Evolutionary conservation across 1,139 yeast genomes (phyloP).

Genomic region (Blastobotrys buckinghamii): DNA sequence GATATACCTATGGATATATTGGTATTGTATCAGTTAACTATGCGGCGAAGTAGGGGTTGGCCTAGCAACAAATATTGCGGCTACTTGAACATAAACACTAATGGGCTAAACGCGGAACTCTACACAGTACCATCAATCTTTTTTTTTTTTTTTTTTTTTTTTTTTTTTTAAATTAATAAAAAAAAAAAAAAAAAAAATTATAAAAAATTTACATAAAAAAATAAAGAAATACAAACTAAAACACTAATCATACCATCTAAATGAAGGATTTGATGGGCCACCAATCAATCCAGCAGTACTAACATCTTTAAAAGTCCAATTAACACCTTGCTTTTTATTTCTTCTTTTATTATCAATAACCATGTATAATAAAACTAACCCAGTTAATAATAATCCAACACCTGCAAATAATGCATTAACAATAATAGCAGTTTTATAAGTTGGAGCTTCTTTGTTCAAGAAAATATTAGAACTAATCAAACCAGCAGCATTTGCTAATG

Average conservation of each 20-base stretch:
- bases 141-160: no score
- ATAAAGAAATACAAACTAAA: not conserved
- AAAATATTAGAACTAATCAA: constrained; percentile 51
- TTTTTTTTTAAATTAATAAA: no score
- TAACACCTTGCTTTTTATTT: constrained; percentile 40
- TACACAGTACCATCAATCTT: no score
- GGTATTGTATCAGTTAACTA: no score
- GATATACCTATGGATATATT: no score
- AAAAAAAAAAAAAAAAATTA: no score
- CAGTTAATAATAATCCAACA: constrained; percentile 30
- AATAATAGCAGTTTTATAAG: constrained; percentile 45
- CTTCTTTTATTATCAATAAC: constrained; percentile 39
- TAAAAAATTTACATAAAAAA: no score
- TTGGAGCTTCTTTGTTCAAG: constrained; percentile 48
- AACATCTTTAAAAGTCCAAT: constrained; percentile 39
- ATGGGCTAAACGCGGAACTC: no score
- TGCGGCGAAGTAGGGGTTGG: no score
- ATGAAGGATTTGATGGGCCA: constrained; percentile 42
- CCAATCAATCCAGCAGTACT: constrained; percentile 42
- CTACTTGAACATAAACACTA: no score
- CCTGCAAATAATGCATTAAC: constrained; percentile 45
- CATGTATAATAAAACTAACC: constrained; percentile 32
- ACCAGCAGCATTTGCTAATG: constrained; percentile 53
- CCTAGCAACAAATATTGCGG: no score
- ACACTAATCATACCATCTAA: constrained; percentile 35